Evolutionary conservation across 2,329 filamentous ascomycete genomes (phyloP), one percentile per base, ranked within the genome.

Genomic region (Cordyceps pruinosa): DNA sequence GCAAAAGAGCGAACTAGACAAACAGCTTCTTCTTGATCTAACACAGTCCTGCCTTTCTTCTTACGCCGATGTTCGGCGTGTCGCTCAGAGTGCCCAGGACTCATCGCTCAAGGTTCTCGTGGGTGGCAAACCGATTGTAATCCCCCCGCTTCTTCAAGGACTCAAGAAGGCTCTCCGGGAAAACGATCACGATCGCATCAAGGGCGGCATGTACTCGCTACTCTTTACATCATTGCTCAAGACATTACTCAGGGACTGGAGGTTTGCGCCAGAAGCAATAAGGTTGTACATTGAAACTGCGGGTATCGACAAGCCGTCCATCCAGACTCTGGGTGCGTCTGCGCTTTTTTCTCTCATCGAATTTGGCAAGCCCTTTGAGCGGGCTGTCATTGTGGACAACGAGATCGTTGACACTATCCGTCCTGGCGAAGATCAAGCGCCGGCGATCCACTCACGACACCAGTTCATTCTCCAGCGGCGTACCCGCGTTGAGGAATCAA

Each of bases 41-140:
- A 90, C 92, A 5, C 83, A 95, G 64, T 97, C 93, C 0, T 91
- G 89, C 61, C 86, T 96, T 3, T 97, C 93, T 0, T 76, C 90
- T 5, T 99, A 99, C 69, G 94, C 94, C 0, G 94, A 99, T 68
- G 94, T 97, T 52, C 88, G 95, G n/a, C 83, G 92, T 32, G 92
- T 92, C 54, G 94, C 94, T 3, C 94, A 99, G 70, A 88, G 86
- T 60, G 90, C 94, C 0, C 88, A 90, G 57, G 95, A 99, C 70
- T 95, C 94, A 0, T 94, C 94, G 0, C 81, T 97, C 32, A 97
- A 96, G 74, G 88, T 89, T 28, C 81, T 99, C 13, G 88, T 96
- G 63, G 94, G 92, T 1, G 89, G 91, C 23, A 86, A 92, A 56
- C 87, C 91, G 1, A 78, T 97, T 5, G 89, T 99, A 42, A 95